Evolutionary conservation across 306 rosid genomes (phyloP).

Genomic region (Macrotyloma uniflorum): DNA sequence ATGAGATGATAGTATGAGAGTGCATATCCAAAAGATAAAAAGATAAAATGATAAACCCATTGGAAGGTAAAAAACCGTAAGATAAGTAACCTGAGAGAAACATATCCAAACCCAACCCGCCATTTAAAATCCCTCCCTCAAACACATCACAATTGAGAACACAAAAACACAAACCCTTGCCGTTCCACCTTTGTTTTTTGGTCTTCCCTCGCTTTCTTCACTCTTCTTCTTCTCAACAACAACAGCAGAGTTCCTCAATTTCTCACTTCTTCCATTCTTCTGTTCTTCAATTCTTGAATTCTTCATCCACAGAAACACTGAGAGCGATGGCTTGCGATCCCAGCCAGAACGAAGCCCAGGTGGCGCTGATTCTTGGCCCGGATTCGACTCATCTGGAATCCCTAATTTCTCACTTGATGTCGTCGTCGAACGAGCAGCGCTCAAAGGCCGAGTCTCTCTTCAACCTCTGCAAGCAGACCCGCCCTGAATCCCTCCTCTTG

Average conservation of each 20-base stretch:
- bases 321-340: conserved; percentile 54
- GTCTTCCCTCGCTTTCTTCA: conserved; percentile 17
- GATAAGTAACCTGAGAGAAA: background rate
- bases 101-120: background rate
- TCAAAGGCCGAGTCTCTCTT: conserved; percentile 64
- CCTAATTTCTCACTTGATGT: conserved; percentile 63
- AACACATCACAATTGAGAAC: background rate
- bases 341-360: conserved; percentile 46
- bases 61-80: background rate
- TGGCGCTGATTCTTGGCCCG: conserved; percentile 52
- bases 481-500: conserved; percentile 55
- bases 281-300: too few relatives aligned
- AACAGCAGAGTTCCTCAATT: background rate
- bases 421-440: conserved; percentile 60
- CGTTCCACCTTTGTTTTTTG: background rate
- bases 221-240: background rate
- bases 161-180: conserved; percentile 7
- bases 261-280: too few relatives aligned
- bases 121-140: conserved; percentile 2
- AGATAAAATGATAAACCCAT: background rate
- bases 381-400: conserved; percentile 58
- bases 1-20: too few relatives aligned
- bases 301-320: background rate
- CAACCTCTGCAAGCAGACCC: conserved; percentile 64
- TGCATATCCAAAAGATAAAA: too few relatives aligned